Conservation (phyloP, 306 rosid species). For the Casuarina glauca region DNA sequence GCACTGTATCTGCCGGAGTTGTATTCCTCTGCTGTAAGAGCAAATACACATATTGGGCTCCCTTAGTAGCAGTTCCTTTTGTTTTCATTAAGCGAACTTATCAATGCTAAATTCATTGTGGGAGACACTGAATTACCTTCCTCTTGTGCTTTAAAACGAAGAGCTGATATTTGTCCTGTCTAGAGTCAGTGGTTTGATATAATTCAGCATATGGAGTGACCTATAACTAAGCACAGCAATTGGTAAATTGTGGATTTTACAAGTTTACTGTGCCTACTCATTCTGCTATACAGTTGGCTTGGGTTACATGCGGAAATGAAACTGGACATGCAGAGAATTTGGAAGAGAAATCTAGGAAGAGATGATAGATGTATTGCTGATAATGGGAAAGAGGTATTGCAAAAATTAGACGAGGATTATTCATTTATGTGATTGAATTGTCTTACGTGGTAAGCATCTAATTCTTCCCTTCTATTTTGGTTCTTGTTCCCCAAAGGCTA, state of each 20-base stretch:
- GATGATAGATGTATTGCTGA: slow-evolving; percentile 97
- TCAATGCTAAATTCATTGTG: background rate
- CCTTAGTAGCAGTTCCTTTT: background rate
- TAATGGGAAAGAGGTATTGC: slow-evolving; percentile 85
- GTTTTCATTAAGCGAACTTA: background rate
- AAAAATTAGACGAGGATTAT: slow-evolving; percentile 14
- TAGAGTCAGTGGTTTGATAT: slow-evolving; percentile 14
- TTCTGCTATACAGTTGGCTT: slow-evolving; percentile 68
- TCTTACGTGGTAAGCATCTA: slow-evolving; percentile 12
- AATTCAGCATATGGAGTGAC: background rate
- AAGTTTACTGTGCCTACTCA: slow-evolving; percentile 15
- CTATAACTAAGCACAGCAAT: background rate
- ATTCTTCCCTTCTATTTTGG: background rate
- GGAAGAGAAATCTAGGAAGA: slow-evolving; percentile 98
- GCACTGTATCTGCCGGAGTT: background rate
- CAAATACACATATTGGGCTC: background rate
- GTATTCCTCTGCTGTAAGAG: background rate
- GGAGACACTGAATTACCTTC: slow-evolving; percentile 3
- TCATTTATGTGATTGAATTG: slow-evolving; percentile 10
- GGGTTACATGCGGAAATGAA: slow-evolving; percentile 87
- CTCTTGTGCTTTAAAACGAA: slow-evolving; percentile 8
- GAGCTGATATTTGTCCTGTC: slow-evolving; percentile 17
- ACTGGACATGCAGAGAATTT: slow-evolving; percentile 93
- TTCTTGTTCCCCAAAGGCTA: slow-evolving; percentile 52
- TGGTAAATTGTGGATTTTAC: slow-evolving; percentile 14